A percentile compares a stretch with the other conserved stretches of the same genome.
Conservation (phyloP, 2,329 filamentous ascomycete species). For the Diaporthe ilicicola region DNA sequence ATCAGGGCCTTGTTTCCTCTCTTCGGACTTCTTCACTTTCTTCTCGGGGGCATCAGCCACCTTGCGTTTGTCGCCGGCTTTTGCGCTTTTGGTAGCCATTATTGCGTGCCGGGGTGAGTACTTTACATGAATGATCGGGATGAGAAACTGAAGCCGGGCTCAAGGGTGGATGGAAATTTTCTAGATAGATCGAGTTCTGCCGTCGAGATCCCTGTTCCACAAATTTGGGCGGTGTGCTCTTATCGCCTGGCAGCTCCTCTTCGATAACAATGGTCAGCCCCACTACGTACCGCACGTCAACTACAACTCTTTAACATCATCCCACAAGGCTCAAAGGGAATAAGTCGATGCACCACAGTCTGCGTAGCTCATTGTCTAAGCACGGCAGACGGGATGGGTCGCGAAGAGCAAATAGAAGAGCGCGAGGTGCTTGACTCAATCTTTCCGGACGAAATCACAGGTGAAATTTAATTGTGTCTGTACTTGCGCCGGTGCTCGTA, state of each 20-base stretch:
- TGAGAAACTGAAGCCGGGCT: neutral
- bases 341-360: neutral
- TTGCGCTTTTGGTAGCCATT: constrained; percentile 60
- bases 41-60: constrained; percentile 54
- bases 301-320: neutral
- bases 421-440: constrained; percentile 98
- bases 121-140: neutral
- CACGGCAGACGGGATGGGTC: constrained; percentile 63
- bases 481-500: neutral
- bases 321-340: neutral
- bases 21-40: constrained; percentile 48
- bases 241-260: neutral
- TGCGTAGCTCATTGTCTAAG: neutral
- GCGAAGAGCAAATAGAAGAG: constrained; percentile 94
- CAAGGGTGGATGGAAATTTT: constrained; percentile 24
- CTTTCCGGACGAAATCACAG: constrained; percentile 96
- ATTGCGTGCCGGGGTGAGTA: constrained; percentile 28
- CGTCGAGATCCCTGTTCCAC: constrained; percentile 8
- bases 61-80: constrained; percentile 66
- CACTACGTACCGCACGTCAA: constrained; percentile 3
- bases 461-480: constrained; percentile 53
- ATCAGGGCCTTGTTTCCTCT: constrained; percentile 60
- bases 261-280: constrained; percentile 21
- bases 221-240: constrained; percentile 14
- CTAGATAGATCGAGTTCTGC: constrained; percentile 25